Base-by-base conservation (phyloP, 768 basidiomycete genomes). In the Boletus sensibilis region DNA sequence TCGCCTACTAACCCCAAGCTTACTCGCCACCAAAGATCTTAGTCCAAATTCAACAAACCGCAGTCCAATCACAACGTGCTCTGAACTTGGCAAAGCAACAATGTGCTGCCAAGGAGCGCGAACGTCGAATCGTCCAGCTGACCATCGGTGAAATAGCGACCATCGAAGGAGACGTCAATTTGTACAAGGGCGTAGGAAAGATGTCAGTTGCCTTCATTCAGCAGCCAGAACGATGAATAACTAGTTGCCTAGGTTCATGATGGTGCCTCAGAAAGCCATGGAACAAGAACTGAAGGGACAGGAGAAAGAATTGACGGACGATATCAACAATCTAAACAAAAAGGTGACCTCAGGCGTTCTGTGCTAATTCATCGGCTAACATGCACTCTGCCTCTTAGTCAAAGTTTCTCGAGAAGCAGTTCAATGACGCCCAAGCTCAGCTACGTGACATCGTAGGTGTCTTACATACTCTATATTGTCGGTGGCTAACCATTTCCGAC, bases 181-280 rank as follows among this genome's bases (percentile, higher is more conserved):
- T 97, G 64, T 98, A 95, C 76, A 94, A 90, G 66, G 95, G 95
- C 45, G 91, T 98, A 43, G 95, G 95, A 33, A 98, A 98, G 75
- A 96, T 96, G 95, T 95, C 60, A 59, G 53, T 62, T 21, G 47
- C 27, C 35, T 40, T 48, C 23, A 7, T 48, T 52, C 43, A 39
- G 39, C 42, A 43, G 21, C 31, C 37, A 20, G 44, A 14, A 40
- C 18, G 25, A 42, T 27, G 52, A 44, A 43, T 63, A 42, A 53
- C 27, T 3, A 33, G 50, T 11, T 49, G 48, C 23, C 6, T 58
- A 97, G 94, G 92, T 98, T 98, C 72, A 83, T 98, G 82, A 83
- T 86, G 76, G 85, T 91, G 6, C 92, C 92, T 27, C 82, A 91
- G 49, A 80, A 79, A 46, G 73, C 76, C n/a, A 90, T 97, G 86